Evolutionary conservation across 805 yeast species (phyloP).

Genomic region (Schwanniomyces polymorphus): DNA sequence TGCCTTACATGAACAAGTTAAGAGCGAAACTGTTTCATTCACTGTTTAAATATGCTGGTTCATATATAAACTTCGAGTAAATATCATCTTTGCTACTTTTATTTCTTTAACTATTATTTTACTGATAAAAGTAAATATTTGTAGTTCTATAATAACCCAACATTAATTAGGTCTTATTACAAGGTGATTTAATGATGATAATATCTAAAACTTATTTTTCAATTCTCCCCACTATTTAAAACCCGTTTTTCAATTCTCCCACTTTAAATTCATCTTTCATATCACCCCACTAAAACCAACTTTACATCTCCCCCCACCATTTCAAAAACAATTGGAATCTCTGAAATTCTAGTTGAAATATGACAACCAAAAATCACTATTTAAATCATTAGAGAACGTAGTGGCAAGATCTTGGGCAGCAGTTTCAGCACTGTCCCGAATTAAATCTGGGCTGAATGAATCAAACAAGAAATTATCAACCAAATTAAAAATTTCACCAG

Average conservation of each 20-base stretch:
- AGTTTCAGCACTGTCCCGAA: slow-evolving; percentile 4
- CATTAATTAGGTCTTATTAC: background rate
- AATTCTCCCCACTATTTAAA: no score
- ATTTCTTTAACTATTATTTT: background rate
- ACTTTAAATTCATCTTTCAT: no score
- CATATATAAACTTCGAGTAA: background rate
- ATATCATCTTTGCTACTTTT: background rate
- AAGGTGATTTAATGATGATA: slow-evolving; percentile 7
- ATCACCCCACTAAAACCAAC: no score
- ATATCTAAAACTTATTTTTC: background rate
- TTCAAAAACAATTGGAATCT: no score
- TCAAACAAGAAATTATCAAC: slow-evolving; percentile 3
- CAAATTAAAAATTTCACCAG: slow-evolving; percentile 2
- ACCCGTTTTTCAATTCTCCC: no score
- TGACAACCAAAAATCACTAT: slow-evolving; percentile 3
- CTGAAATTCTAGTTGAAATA: background rate
- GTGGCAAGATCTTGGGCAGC: slow-evolving; percentile 2
- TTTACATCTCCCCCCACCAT: no score
- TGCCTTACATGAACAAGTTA: background rate
- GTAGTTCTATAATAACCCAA: background rate
- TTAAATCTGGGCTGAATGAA: slow-evolving; percentile 2
- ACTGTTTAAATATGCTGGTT: background rate
- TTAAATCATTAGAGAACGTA: slow-evolving; percentile 3
- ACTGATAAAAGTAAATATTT: background rate
- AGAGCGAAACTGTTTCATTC: background rate